Evolutionary conservation across 2,329 filamentous ascomycete species (phyloP), one percentile per base, ranked within the genome.

Genomic region (Drechslera avenae): DNA sequence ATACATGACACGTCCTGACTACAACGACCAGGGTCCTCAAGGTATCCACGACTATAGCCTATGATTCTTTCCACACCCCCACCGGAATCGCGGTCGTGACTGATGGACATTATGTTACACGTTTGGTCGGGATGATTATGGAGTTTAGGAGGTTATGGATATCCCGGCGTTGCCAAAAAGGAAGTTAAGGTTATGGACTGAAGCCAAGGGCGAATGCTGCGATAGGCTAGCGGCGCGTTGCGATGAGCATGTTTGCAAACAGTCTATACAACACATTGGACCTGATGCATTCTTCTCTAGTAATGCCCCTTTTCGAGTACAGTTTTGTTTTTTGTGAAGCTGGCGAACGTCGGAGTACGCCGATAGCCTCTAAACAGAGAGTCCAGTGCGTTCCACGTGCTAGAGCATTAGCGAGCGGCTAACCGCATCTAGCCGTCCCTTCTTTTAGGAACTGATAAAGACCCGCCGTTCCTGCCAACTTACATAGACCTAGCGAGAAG

Each of bases 1-100:
- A 0, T 90, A 87, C 70, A 82, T 90, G 77, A 86, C 81, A 4
- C 78, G 87, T 46, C 81, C 81, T 19, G 85, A 87, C 64, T 88
- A 88, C 71, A 88, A 88, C 66, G 85, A 88, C 54, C 77, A 83
- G 46, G 86, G 86, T 3, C 86, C 86, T 2, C 78, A 77, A 34
- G 85, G 82, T 3, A 87, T 88, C 56, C 83, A 87, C 64, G 84
- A 86, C 47, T 79, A 72, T 56, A 69, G 67, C 40, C 55, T 73
- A 45, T 73, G 53, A 54, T 46, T 3, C 8, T 32, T n/a, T 23
- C 13, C 17, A 37, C 17, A 12, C 21, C n/a, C n/a, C 26, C 30
- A 17, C 39, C 26, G 32, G 34, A 21, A 19, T 19, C 31, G 37
- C 13, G 12, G 14, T 26, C 17, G 32, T 41, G 31, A 32, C n/a